Percentiles rank a stretch among this genome's conserved stretches.
These are phyloP conservation scores for Silene conica DNA, from an alignment of 148 eudicot species.

Conservation along the genomic window DNA sequence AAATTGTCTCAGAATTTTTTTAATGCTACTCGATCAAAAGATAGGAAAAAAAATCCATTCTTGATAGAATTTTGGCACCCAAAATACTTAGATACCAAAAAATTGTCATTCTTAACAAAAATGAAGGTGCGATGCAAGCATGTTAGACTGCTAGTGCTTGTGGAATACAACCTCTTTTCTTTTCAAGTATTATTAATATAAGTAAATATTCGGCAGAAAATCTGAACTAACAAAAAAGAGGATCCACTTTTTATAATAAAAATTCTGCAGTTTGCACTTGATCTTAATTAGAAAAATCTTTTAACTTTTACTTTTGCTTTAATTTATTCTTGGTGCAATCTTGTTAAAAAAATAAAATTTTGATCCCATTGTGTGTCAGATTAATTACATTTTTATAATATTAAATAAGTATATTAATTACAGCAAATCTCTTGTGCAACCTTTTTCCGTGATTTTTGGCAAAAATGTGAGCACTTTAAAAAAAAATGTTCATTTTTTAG, in stretches of 20 bases:
- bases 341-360: background rate
- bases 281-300: conserved; percentile 17
- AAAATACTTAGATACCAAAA: too few species aligned
- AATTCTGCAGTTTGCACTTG: conserved; percentile 21
- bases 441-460: too few species aligned
- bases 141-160: conserved; percentile 9
- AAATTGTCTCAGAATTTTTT: too few species aligned
- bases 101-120: background rate
- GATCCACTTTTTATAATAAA: conserved; percentile 23
- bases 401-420: too few species aligned
- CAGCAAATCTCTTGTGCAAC: too few species aligned
- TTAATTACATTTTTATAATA: conserved; percentile 8
- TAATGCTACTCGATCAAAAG: too few species aligned
- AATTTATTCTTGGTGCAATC: background rate
- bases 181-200: conserved; percentile 3
- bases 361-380: conserved; percentile 19
- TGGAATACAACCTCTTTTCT: conserved; percentile 14
- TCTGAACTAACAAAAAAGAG: conserved; percentile 29
- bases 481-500: too few species aligned
- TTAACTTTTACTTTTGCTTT: conserved; percentile 7
- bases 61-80: too few species aligned
- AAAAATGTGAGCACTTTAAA: too few species aligned
- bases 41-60: too few species aligned
- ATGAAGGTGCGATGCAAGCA: too few species aligned
- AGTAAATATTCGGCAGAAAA: conserved; percentile 12